Conservation (phyloP, 179 eudicot species). For the Monotropa hypopitys region DNA sequence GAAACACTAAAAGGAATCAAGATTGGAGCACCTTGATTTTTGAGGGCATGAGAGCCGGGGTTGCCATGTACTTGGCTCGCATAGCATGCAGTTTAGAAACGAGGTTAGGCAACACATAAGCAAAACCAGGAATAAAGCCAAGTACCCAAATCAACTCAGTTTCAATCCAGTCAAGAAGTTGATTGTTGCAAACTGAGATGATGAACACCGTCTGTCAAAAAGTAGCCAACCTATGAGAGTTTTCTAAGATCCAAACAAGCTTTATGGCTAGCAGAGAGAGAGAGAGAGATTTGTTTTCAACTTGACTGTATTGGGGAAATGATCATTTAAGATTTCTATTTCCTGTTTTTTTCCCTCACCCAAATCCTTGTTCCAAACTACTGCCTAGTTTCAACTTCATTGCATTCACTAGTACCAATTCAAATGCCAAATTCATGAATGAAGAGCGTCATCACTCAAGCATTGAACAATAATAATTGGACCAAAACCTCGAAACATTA, state of each 20-base stretch:
- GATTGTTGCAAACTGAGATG: constrained; percentile 87
- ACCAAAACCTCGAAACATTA: not conserved
- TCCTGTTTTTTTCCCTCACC: not conserved
- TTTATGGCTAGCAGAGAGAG: not conserved
- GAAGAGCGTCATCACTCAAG: not conserved
- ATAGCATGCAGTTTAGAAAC: constrained; percentile 58
- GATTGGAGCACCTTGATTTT: constrained; percentile 42
- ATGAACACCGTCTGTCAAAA: constrained; percentile 73
- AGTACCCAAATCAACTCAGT: constrained; percentile 75
- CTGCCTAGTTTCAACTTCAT: not conserved
- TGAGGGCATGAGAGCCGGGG: constrained; percentile 47
- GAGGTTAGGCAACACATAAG: constrained; percentile 44
- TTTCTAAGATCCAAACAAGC: not conserved
- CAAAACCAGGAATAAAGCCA: constrained; percentile 63
- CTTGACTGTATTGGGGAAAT: not conserved
- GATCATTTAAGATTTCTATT: not conserved
- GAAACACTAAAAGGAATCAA: not conserved
- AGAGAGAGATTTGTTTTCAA: not conserved
- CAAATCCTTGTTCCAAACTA: not conserved
- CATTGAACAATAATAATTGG: too few relatives aligned
- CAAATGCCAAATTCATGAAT: not conserved
- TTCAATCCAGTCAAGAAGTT: constrained; percentile 88
- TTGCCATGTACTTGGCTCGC: constrained; percentile 63
- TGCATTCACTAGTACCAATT: not conserved
- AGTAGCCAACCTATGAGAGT: constrained; percentile 7